Base-by-base conservation (phyloP, 2,329 filamentous ascomycete species). In the Camptophora hylomeconis region DNA sequence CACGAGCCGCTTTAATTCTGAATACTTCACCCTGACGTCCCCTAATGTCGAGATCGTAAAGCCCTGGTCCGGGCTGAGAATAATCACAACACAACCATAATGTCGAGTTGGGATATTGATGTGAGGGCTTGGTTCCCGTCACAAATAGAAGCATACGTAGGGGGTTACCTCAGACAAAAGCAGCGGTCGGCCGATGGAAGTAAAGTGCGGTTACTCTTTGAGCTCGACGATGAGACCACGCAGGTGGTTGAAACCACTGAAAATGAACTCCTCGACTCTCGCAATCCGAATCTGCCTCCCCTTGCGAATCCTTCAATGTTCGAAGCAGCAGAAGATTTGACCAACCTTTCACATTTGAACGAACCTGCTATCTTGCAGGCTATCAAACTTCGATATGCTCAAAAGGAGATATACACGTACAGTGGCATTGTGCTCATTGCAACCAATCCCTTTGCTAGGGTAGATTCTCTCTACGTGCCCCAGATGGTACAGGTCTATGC, bases 401-500 rank as follows among this genome's bases (percentile, higher is more conserved):
- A 98, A 57, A 95, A 95, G 61, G 89, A 98, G 57, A 98, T 98
- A 49, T 98, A 98, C 67, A 98, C 89, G 50, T 98, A 98, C 65
- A 93, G 83, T 54, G 89, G 89, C 52, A 95, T 98, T 51, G 89
- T 98, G 42, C 69, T 98, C 45, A 98, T 98, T 62, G 89, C 89
- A 39, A 92, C 89, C 40, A 98, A 98, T 60, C 89, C 89, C 13
- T 98, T 98, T 50, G 89, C 92, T 30, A 73, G 89, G 42, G 86
- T 98, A 44, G 89, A 98, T 56, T 98, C 89, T 22, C 74, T 98
- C 50, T 98, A 98, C 58, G 89, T 98, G 7, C 86, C 87, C 11
- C 89, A 89, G 42, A 98, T 98, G 87, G 86, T 98, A n/a, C 89
- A 98, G 57, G 84, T 95, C 20, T 98, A 98, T 60, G 86, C 89